Evolutionary conservation across 2,329 filamentous ascomycete species (phyloP).

Genomic region (Ceratocystis eucalypticola): DNA sequence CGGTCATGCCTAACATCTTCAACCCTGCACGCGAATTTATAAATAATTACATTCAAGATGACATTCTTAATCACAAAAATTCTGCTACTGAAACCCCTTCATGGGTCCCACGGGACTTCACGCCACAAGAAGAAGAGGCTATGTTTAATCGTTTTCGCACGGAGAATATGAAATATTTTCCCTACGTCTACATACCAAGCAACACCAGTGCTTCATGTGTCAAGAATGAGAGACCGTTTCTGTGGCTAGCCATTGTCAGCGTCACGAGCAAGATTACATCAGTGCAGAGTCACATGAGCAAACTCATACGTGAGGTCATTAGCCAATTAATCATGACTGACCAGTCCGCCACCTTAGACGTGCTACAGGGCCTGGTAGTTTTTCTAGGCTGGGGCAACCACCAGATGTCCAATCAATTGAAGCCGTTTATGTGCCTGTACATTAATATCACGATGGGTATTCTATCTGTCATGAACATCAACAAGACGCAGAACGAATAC

Average conservation of each 20-base stretch:
- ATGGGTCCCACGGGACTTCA: constrained; percentile 13
- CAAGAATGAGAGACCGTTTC: constrained; percentile 26
- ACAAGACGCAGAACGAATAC: constrained; percentile 15
- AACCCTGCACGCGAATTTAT: constrained; percentile 17
- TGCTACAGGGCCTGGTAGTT: constrained; percentile 24
- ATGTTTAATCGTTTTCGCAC: constrained; percentile 20
- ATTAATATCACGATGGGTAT: constrained; percentile 15
- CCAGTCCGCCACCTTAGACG: constrained; percentile 23
- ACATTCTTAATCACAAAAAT: neutral
- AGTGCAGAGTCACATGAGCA: constrained; percentile 23
- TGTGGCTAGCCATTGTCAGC: constrained; percentile 30
- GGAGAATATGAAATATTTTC: constrained; percentile 24
- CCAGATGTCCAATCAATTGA: constrained; percentile 11
- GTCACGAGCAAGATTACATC: constrained; percentile 21
- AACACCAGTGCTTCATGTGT: constrained; percentile 22
- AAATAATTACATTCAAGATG: constrained; percentile 9
- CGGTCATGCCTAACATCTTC: constrained; percentile 17
- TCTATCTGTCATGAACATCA: constrained; percentile 14
- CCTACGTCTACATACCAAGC: constrained; percentile 23
- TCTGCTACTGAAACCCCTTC: constrained; percentile 1
- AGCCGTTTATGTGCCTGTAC: constrained; percentile 13
- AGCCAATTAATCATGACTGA: constrained; percentile 22
- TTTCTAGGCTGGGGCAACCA: constrained; percentile 25
- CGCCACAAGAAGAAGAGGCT: constrained; percentile 5
- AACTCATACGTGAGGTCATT: constrained; percentile 23